Base-by-base conservation (phyloP, 345 rosid species). In the Rhodamnia argentea region DNA sequence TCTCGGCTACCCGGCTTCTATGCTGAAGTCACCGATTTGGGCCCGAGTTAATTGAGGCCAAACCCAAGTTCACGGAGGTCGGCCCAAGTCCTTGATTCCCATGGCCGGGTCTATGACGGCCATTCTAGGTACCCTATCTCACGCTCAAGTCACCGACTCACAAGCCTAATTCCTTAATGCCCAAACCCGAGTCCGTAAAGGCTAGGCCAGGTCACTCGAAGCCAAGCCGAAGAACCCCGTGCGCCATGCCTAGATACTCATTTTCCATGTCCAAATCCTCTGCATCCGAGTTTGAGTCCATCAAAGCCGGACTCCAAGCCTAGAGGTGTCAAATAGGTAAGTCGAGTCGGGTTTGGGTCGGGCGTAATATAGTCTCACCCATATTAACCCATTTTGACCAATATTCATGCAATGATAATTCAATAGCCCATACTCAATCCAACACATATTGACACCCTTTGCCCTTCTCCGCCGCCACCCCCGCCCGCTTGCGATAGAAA, bases 11-110 rank as follows among this genome's bases (percentile, higher is more conserved):
- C 24, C 4, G 10, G 24, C 58, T 55, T 8, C 24, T 22, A 55
- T 55, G 24, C 58, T 24, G 10, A 55, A 55, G 58, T 55, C 58
- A 20, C 10, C 3, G 10, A 55, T 55, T 26, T 55, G 10, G 24
- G 58, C 24, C 58, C 2, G 7, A 0, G 24, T 22, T 11, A 4
- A 20, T 53, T 6, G 20, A 53, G 7, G 20, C 55, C 20, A 53
- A 3, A 23, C 4, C 58, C 24, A 22, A 9, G 23, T 29, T 22
- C 3, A 4, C 0, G 0, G 3, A 7, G 22, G 22, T 40, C 32
- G 0, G 11, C 75, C 32, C 44, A 42, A 42, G 44, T 6, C 5
- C 44, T 15, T 10, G 4, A 14, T 60, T 9, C 40, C 37, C 20
- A 3, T 27, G 37, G 20, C 5, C 1, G 9, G 9, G 40, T 60